Evolutionary conservation across 495 filamentous ascomycete species (phyloP).

Genomic region (Rostrohypoxylon terebratum): DNA sequence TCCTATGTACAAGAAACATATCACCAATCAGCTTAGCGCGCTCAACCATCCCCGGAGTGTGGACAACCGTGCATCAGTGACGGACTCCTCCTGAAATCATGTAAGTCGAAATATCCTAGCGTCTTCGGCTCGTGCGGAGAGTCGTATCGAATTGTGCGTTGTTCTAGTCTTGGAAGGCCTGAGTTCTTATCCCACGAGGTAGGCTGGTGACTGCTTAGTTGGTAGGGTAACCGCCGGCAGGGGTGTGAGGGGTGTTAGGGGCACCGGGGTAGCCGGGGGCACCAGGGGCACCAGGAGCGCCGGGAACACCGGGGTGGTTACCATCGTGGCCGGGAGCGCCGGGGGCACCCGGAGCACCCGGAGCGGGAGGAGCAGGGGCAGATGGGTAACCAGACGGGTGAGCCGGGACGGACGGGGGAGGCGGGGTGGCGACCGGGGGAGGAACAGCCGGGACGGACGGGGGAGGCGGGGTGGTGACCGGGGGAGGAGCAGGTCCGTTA

Average conservation of each 20-base stretch:
- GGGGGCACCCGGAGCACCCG: too few species aligned
- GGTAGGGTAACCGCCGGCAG: constrained; percentile 1
- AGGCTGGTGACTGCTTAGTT: not conserved
- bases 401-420: constrained; percentile 5
- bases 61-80: not conserved
- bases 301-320: not conserved
- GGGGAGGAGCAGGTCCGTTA: not conserved
- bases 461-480: not conserved
- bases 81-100: not conserved
- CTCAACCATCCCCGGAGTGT: constrained; percentile 6
- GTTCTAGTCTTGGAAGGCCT: constrained; percentile 1
- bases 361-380: not conserved
- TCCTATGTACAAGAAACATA: constrained; percentile 27
- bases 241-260: not conserved
- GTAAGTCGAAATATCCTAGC: not conserved
- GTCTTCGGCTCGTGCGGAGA: not conserved
- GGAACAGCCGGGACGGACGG: not conserved
- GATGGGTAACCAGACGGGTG: not conserved
- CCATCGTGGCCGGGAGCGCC: not conserved
- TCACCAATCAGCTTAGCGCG: constrained; percentile 20
- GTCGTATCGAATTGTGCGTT: not conserved
- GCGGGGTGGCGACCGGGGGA: not conserved
- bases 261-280: not conserved
- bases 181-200: not conserved
- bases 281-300: too few species aligned